phyloP scores from a whole-genome alignment of 2,329 filamentous ascomycete genomes.

The Fonsecaea erecta region DNA sequence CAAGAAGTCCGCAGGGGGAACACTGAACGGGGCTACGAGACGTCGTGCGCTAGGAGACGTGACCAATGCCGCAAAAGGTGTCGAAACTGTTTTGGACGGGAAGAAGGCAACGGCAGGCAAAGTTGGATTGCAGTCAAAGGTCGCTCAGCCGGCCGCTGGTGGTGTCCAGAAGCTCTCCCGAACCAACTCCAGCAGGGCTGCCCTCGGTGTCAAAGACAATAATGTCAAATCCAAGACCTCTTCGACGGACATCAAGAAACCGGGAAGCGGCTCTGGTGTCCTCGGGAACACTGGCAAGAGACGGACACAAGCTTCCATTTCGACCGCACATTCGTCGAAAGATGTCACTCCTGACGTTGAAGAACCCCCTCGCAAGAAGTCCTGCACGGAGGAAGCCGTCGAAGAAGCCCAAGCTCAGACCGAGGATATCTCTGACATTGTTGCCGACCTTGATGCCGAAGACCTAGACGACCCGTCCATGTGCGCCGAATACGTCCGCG shows the following conservation, averaged over 20 bases:
- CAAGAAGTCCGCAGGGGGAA: constrained; percentile 66
- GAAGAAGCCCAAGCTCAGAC: constrained; percentile 42
- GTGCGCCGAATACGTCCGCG: constrained; percentile 95
- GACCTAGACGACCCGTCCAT: constrained; percentile 93
- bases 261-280: constrained; percentile 72
- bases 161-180: constrained; percentile 75
- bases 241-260: constrained; percentile 68
- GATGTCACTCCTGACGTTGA: constrained; percentile 59
- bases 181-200: constrained; percentile 65
- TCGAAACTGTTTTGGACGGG: constrained; percentile 66
- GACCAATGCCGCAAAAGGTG: constrained; percentile 83
- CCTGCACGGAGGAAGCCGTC: constrained; percentile 59
- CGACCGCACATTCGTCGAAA: constrained; percentile 55
- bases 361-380: constrained; percentile 71
- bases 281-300: constrained; percentile 71
- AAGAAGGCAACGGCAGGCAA: constrained; percentile 74
- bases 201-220: constrained; percentile 67
- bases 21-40: constrained; percentile 59
- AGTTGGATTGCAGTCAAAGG: constrained; percentile 75
- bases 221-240: constrained; percentile 63
- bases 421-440: constrained; percentile 40
- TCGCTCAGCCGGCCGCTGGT: constrained; percentile 69
- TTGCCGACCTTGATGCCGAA: constrained; percentile 75
- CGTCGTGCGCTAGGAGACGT: constrained; percentile 90
- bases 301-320: constrained; percentile 57